Evolutionary conservation across 805 yeast genomes (phyloP), one percentile per base, ranked within the genome.

Genomic region (Candida maris): DNA sequence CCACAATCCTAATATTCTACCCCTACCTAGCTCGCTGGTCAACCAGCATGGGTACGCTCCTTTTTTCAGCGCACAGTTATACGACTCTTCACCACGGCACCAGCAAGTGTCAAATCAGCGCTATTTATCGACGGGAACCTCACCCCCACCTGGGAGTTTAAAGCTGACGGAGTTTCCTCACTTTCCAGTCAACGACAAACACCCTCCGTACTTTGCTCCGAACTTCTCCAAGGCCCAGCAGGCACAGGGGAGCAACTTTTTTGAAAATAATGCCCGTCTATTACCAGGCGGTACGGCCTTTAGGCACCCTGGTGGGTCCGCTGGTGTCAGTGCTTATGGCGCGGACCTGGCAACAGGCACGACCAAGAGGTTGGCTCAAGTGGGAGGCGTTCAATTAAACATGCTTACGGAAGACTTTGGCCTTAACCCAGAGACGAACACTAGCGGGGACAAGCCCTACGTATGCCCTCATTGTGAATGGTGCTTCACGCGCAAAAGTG

Each of bases 401-500:
- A n/a, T n/a, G 27, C 27, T n/a, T 37, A 40, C 27, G 40, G 44
- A 34, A 41, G 47, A 37, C n/a, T 39, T 2, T 31, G 37, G 9
- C 51, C 35, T 43, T 5, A 51, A 48, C 24, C 44, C 48, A 5
- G 49, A 46, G 5, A 42, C n/a, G n/a, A n/a, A n/a, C n/a, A 41
- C 29, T 49, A 46, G 21, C 13, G 31, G 18, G 19, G 21, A 43
- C 3, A 54, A 52, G 32, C 71, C 72, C 2, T 70, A 59, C 42
- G 51, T 48, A 17, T 73, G 79, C 48, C 41, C 58, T 9, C 64
- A 54, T 20, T 82, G 91, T 58, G 64, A 60, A 16, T 82, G 91
- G 89, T 67, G 86, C 2, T 83, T 83, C 57, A 71, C 77, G 6
- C 67, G 91, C 28, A 78, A 74, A 36, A 74, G 83, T 34, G 91